Percentiles rank a stretch among this genome's conserved stretches.
Conservation (phyloP, 108 stramenopile species). For the Cylindrotheca closterium region DNA sequence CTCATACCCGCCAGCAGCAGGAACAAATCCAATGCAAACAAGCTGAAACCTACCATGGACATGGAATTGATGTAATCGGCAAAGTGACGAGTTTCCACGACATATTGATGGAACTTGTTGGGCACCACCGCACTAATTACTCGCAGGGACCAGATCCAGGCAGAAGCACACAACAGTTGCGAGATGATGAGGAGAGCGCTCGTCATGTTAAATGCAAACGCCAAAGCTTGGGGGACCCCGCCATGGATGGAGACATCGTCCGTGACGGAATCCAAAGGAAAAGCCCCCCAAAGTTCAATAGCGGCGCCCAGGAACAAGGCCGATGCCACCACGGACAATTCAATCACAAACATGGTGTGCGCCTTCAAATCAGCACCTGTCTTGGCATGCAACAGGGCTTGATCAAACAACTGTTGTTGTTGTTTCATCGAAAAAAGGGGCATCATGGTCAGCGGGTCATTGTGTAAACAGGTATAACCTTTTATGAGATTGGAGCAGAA, state of each 20-base stretch:
- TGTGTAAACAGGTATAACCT: no score
- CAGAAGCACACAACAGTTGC: background rate
- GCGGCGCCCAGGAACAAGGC: slow-evolving; percentile 17
- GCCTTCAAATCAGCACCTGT: slow-evolving; percentile 14
- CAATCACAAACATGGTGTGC: slow-evolving; percentile 17
- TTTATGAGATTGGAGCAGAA: no score
- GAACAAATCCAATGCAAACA: slow-evolving; percentile 5
- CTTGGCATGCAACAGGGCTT: slow-evolving; percentile 18
- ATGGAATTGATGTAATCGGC: background rate
- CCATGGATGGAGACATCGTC: no score
- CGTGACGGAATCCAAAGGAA: slow-evolving; percentile 6
- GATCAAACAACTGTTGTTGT: background rate
- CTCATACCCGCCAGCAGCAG: background rate
- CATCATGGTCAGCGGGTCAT: no score
- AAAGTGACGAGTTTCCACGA: slow-evolving; percentile 10
- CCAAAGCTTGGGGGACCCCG: background rate
- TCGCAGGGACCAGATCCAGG: slow-evolving; percentile 17
- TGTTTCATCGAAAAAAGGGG: no score
- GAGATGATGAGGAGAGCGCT: background rate
- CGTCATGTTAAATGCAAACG: background rate
- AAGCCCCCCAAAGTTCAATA: slow-evolving; percentile 18
- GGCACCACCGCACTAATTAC: slow-evolving; percentile 8
- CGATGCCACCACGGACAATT: slow-evolving; percentile 14
- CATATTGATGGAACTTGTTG: slow-evolving; percentile 14
- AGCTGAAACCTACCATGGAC: background rate